phyloP scores from a whole-genome alignment of 2,329 filamentous ascomycete species.

The Helminthosporium solani region DNA sequence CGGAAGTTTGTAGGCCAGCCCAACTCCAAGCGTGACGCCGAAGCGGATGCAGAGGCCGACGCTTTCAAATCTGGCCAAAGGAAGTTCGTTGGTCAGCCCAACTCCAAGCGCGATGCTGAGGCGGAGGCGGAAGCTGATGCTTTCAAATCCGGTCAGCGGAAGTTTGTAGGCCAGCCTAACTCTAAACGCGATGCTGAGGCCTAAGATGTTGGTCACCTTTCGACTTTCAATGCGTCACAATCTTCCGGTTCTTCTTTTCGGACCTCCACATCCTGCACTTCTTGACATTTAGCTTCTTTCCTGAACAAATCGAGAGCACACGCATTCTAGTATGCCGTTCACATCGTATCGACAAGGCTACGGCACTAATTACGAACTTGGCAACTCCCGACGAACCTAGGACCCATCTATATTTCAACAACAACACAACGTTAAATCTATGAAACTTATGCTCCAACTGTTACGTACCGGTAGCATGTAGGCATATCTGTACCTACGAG shows the following conservation, averaged over 20 bases:
- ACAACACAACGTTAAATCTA: neutral
- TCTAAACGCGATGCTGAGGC: slow-evolving; percentile 34
- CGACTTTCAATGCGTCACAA: neutral
- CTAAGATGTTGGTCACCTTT: neutral
- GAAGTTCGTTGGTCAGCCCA: slow-evolving; percentile 15
- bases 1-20: slow-evolving; percentile 15
- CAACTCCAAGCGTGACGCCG: slow-evolving; percentile 34
- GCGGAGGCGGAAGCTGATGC: no score
- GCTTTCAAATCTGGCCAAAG: neutral
- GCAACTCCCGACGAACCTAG: neutral
- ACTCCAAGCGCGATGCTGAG: slow-evolving; percentile 36
- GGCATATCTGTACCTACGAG: slow-evolving; percentile 2
- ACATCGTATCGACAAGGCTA: neutral
- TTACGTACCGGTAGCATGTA: neutral
- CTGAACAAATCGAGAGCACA: neutral
- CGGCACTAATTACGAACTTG: neutral
- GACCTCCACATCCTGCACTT: slow-evolving; percentile 1
- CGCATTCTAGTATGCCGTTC: neutral
- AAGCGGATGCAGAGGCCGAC: slow-evolving; percentile 24
- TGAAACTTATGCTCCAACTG: slow-evolving; percentile 4
- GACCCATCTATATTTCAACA: neutral
- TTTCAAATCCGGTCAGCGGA: neutral
- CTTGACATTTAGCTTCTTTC: neutral
- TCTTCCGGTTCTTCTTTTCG: neutral
- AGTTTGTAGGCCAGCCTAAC: slow-evolving; percentile 19